Percentiles rank a stretch among this genome's conserved stretches.
These are phyloP conservation scores for Corylus avellana DNA, from an alignment of 306 rosid species.

Conservation along the genomic window DNA sequence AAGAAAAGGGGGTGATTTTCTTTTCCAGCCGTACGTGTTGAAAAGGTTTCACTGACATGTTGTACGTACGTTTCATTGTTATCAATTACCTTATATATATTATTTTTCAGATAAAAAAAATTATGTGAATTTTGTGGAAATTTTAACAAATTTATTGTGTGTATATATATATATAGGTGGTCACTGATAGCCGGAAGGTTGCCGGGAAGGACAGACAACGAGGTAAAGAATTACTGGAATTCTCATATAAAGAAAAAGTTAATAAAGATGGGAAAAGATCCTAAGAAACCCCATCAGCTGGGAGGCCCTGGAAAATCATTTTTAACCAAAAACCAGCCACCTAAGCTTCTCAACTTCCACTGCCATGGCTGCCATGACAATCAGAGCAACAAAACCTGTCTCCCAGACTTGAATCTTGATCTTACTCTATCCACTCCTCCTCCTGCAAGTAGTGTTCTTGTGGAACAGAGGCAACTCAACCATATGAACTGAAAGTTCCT, in stretches of 20 bases:
- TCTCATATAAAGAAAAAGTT: constrained; percentile 39
- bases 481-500: background rate
- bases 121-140: too few species aligned
- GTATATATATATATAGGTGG: constrained; percentile 37
- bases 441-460: background rate
- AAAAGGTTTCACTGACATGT: too few species aligned
- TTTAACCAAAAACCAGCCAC: background rate
- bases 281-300: constrained; percentile 10
- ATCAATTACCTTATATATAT: too few species aligned
- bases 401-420: constrained; percentile 45
- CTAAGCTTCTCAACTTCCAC: background rate
- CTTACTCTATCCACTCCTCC: constrained; percentile 23
- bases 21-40: too few species aligned
- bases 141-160: too few species aligned
- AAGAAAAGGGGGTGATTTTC: too few species aligned
- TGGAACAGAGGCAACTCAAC: background rate
- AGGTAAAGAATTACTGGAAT: constrained; percentile 54
- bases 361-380: too few species aligned
- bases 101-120: too few species aligned
- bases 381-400: background rate
- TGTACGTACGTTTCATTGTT: too few species aligned
- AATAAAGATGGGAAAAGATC: constrained; percentile 14
- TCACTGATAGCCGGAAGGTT: constrained; percentile 54
- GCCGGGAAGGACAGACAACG: constrained; percentile 56
- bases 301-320: background rate